These are phyloP conservation scores for Dionaea muscipula DNA, from an alignment of 179 eudicot genomes.

Conservation along the genomic window DNA sequence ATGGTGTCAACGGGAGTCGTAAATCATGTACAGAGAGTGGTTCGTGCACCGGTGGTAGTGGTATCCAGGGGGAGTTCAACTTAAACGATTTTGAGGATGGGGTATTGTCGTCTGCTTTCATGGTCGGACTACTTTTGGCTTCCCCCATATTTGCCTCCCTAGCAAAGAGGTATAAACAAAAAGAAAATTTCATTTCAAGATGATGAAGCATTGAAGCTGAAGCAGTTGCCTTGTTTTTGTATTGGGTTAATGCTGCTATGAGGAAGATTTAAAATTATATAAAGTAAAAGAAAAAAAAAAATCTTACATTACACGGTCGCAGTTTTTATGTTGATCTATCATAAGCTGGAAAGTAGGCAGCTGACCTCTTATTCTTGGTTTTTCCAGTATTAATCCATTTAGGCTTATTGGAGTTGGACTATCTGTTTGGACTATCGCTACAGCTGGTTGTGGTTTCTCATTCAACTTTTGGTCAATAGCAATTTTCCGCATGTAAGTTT, in stretches of 20 bases:
- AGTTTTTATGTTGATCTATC: neutral
- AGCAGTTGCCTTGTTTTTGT: neutral
- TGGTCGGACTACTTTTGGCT: conserved; percentile 92
- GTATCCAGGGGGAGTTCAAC: conserved; percentile 83
- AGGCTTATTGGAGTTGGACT: conserved; percentile 90
- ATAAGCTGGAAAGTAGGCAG: neutral
- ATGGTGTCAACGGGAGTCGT: conserved; percentile 80
- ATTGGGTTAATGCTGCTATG: neutral
- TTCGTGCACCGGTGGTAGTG: conserved; percentile 63
- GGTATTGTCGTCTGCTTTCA: conserved; percentile 88
- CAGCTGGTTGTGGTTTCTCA: conserved; percentile 73
- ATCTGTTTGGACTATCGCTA: conserved; percentile 82
- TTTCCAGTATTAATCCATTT: conserved; percentile 83
- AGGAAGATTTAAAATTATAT: too few relatives aligned
- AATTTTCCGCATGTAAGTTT: conserved; percentile 71
- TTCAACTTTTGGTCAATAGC: conserved; percentile 77
- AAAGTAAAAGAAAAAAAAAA: neutral
- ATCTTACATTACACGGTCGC: too few relatives aligned
- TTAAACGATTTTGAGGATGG: conserved; percentile 90
- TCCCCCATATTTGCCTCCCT: conserved; percentile 86
- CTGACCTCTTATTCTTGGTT: conserved; percentile 15
- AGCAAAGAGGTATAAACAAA: conserved; percentile 59
- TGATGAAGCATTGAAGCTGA: too few relatives aligned
- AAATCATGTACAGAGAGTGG: conserved; percentile 44
- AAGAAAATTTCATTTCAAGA: too few relatives aligned